Percentiles rank a stretch among this genome's conserved stretches.
phyloP scores from a whole-genome alignment of 345 rosid species.

The Populus euphratica region DNA sequence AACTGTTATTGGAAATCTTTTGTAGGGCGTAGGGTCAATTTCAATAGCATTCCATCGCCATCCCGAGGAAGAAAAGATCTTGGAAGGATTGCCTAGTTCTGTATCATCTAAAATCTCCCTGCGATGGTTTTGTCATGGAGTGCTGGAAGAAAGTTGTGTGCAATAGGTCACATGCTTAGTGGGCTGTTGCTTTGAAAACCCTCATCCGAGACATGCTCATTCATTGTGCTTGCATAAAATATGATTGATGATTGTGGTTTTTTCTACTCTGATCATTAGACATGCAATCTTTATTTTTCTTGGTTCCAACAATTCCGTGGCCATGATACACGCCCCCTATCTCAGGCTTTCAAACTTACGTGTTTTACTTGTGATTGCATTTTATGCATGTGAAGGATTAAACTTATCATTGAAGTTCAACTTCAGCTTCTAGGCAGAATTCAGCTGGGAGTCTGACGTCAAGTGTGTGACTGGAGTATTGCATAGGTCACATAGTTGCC shows the following conservation, averaged over 20 bases:
- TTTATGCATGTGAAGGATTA: slow-evolving; percentile 10
- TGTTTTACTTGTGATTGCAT: neutral
- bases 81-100: slow-evolving; percentile 71
- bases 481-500: neutral
- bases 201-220: slow-evolving; percentile 38
- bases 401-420: slow-evolving; percentile 11
- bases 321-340: neutral
- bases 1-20: slow-evolving; percentile 20
- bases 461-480: slow-evolving; percentile 15
- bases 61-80: slow-evolving; percentile 85
- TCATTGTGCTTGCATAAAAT: slow-evolving; percentile 48
- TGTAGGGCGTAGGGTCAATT: slow-evolving; percentile 79
- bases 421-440: slow-evolving; percentile 18
- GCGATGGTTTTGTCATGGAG: slow-evolving; percentile 42
- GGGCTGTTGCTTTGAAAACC: slow-evolving; percentile 51
- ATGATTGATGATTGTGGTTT: slow-evolving; percentile 39
- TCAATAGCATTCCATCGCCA: slow-evolving; percentile 66
- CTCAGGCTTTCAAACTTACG: neutral
- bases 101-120: slow-evolving; percentile 31
- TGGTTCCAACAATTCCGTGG: slow-evolving; percentile 14
- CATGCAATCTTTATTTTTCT: slow-evolving; percentile 16
- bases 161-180: slow-evolving; percentile 58
- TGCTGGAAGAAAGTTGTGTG: slow-evolving; percentile 51
- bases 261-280: slow-evolving; percentile 15
- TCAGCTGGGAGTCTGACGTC: neutral